Base-by-base conservation (phyloP, 208 protist species). In the Wallacemonas collosoma region DNA sequence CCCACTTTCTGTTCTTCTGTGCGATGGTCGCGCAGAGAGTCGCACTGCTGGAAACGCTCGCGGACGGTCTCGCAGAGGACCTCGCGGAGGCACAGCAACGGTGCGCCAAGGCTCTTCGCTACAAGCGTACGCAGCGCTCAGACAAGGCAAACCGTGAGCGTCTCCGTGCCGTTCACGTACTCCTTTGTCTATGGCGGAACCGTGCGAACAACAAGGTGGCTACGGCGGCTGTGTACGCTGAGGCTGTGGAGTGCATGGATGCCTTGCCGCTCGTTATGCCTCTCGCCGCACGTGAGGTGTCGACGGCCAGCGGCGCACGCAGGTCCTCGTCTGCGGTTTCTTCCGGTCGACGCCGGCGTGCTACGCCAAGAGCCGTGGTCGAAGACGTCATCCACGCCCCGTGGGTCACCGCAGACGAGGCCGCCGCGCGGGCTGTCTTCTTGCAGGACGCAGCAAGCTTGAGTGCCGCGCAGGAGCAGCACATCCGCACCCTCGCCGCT, bases 151-250 rank as follows among this genome's bases (percentile, higher is more conserved):
- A 26, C 9, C 60, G 60, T 9, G 60, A 65, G 60, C 60, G 60
- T 14, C 40, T 38, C 14, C 14, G 36, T 36, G 60, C 60, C 12
- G 8, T 65, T 4, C 40, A 65, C 7, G 60, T n/a, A 8, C 43
- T 65, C 5, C 60, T 65, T 6, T 65, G 60, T 26, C 60, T 65
- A 41, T 65, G 60, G 60, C 60, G 60, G 6, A 26, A 65, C 40
- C 38, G 60, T 3, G 60, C 60, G 12, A 65, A 65, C 43, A 65
- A 45, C 60, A 45, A 26, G 43, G 40, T 65, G 8, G 60, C 26
- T 38, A 36, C 60, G 4, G 60, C 60, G 3, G 60, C 38, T 41
- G 40, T 65, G 8, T 65, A 51, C 43, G 1, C 41, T 14, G 60
- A 65, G 60, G 60, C 60, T 3, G 60, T 65, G 60, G 60, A 65